These are phyloP conservation scores for Clohesyomyces aquaticus DNA, from an alignment of 495 filamentous ascomycete genomes.

Conservation along the genomic window DNA sequence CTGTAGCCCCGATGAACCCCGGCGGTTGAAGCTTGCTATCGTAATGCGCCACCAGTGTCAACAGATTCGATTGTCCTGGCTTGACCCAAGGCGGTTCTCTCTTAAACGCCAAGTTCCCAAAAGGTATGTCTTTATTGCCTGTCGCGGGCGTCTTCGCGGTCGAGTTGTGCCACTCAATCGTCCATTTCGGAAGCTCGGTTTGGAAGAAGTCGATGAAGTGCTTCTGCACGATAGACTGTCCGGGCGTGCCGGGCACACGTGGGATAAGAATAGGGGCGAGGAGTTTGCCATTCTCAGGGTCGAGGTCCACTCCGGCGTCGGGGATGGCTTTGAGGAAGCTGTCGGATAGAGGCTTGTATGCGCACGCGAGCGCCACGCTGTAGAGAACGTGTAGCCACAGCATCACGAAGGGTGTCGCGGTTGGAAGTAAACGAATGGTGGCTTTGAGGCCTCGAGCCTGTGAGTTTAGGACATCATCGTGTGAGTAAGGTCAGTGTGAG, in stretches of 20 bases:
- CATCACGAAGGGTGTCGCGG: neutral
- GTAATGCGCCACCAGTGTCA: constrained; percentile 93
- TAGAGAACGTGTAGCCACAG: constrained; percentile 1
- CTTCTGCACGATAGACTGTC: constrained; percentile 70
- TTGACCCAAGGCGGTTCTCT: constrained; percentile 84
- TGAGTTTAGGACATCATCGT: neutral
- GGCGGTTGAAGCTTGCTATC: constrained; percentile 80
- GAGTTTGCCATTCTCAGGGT: constrained; percentile 72
- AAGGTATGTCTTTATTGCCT: constrained; percentile 70
- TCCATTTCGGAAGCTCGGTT: constrained; percentile 75
- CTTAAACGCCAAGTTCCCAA: constrained; percentile 83
- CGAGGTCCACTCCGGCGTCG: constrained; percentile 73
- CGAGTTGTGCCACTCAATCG: constrained; percentile 80
- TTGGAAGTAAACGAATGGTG: neutral
- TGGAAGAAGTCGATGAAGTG: constrained; percentile 85
- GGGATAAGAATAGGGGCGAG: constrained; percentile 89
- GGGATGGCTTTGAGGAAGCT: constrained; percentile 68
- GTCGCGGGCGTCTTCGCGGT: constrained; percentile 78
- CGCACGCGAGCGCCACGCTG: constrained; percentile 44
- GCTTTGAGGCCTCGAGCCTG: constrained; percentile 4
- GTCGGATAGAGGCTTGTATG: constrained; percentile 77
- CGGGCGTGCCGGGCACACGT: constrained; percentile 83
- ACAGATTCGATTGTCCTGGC: constrained; percentile 71
- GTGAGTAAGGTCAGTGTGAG: neutral
- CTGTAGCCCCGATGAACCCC: constrained; percentile 92